Evolutionary conservation across 345 rosid species (phyloP).

Genomic region (Excoecaria agallocha): DNA sequence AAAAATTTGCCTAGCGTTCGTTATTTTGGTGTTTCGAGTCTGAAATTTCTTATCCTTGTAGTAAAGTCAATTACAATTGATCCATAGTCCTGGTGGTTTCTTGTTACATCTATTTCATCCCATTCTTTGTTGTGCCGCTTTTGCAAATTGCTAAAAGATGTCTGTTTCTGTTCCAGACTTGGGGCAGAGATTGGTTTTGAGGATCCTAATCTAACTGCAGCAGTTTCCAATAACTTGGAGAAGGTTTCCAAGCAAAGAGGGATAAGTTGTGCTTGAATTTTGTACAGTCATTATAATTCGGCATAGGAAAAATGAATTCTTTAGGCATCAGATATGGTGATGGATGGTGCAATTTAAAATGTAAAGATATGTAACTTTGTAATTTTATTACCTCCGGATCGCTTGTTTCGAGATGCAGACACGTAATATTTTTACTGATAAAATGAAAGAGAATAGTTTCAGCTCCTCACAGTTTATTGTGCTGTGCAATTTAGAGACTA

Average conservation of each 20-base stretch:
- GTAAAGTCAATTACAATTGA: background rate
- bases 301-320: slow-evolving; percentile 11
- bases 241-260: slow-evolving; percentile 53
- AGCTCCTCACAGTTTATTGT: background rate
- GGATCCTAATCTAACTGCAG: slow-evolving; percentile 79
- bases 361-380: slow-evolving; percentile 27
- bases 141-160: background rate
- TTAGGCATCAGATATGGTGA: background rate
- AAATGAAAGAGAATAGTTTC: slow-evolving; percentile 1
- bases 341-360: slow-evolving; percentile 11
- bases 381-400: background rate
- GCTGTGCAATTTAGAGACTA: background rate
- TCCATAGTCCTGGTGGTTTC: background rate
- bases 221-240: slow-evolving; percentile 77
- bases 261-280: slow-evolving; percentile 53
- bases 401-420: background rate
- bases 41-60: background rate
- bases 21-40: background rate
- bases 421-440: background rate
- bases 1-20: background rate
- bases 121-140: background rate
- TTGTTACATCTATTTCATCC: background rate
- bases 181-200: slow-evolving; percentile 76
- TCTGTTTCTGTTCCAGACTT: slow-evolving; percentile 42
- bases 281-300: slow-evolving; percentile 39